phyloP scores from a whole-genome alignment of 192 early-diverging fungal species.

The Jimgerdemannia lactiflua region DNA sequence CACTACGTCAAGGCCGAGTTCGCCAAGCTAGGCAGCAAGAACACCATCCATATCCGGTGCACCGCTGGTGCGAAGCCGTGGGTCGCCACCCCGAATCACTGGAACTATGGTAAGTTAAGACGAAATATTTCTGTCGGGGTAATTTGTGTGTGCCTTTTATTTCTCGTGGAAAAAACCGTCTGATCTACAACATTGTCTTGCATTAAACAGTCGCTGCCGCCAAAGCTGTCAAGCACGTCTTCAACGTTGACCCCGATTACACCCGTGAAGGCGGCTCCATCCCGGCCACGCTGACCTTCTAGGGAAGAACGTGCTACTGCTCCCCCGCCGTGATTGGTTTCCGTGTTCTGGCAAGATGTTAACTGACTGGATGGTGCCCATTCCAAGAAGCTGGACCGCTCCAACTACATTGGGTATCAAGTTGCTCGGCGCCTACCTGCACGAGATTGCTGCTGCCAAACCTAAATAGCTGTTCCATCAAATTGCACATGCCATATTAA shows the following conservation, averaged over 20 bases:
- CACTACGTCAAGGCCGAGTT: conserved; percentile 79
- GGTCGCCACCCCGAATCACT: conserved; percentile 89
- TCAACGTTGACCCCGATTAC: conserved; percentile 88
- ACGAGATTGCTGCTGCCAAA: conserved; percentile 69
- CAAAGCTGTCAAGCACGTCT: conserved; percentile 91
- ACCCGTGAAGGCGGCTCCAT: conserved; percentile 98
- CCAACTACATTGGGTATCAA: conserved; percentile 98
- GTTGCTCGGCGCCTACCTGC: conserved; percentile 83
- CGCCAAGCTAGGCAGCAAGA: conserved; percentile 88
- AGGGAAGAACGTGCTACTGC: conserved; percentile 83
- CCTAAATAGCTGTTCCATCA: not conserved
- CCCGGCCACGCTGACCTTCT: conserved; percentile 97
- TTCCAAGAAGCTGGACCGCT: conserved; percentile 91
- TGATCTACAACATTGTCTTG: not conserved
- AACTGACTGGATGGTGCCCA: conserved; percentile 67
- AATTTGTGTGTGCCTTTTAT: no score
- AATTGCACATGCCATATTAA: no score
- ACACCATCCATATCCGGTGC: conserved; percentile 70
- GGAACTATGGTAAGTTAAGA: conserved; percentile 73
- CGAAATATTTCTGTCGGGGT: no score
- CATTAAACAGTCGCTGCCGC: conserved; percentile 69
- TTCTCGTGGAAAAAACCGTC: not conserved
- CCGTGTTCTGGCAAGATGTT: no score
- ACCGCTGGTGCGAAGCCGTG: conserved; percentile 86
- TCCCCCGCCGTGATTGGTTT: conserved; percentile 46